phyloP scores from a whole-genome alignment of 495 filamentous ascomycete genomes.

The Penicillium alfredii region DNA sequence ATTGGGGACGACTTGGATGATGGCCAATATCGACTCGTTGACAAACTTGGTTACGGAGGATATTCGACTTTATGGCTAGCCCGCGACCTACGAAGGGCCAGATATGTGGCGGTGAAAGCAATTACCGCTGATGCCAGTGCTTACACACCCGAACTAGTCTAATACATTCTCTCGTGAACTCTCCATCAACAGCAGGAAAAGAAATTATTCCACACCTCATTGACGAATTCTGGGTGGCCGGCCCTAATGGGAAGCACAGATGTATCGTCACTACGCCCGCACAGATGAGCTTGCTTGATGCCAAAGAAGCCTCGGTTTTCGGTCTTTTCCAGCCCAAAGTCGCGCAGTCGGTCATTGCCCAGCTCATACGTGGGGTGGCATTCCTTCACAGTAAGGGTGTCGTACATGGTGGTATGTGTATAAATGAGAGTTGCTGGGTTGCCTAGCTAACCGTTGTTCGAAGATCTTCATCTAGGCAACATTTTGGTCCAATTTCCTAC shows the following conservation, averaged over 20 bases:
- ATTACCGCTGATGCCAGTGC: constrained; percentile 16
- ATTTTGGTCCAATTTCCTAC: constrained; percentile 17
- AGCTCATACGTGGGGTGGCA: constrained; percentile 24
- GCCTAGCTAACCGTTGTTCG: constrained; percentile 3
- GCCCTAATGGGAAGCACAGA: constrained; percentile 39
- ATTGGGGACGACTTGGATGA: constrained; percentile 30
- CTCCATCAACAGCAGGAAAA: constrained; percentile 6
- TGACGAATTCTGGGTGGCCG: constrained; percentile 28
- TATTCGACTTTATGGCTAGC: constrained; percentile 45
- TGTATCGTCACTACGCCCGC: constrained; percentile 35
- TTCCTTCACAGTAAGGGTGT: constrained; percentile 26
- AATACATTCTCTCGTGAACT: constrained; percentile 7
- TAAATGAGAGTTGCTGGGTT: constrained; percentile 1
- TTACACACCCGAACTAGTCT: constrained; percentile 7
- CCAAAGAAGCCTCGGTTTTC: constrained; percentile 17
- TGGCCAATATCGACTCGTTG: constrained; percentile 30
- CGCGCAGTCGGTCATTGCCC: constrained; percentile 21
- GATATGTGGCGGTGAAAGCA: constrained; percentile 18
- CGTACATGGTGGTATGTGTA: constrained; percentile 28
- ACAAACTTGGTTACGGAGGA: constrained; percentile 39
- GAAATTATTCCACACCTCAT: constrained; percentile 25
- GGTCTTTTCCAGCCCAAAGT: constrained; percentile 19
- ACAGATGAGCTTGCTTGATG: constrained; percentile 21
- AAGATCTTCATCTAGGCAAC: constrained; percentile 24
- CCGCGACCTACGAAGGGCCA: constrained; percentile 16